Evolutionary conservation across 495 filamentous ascomycete species (phyloP), one percentile per base, ranked within the genome.

Genomic region (Neurospora sp.): DNA sequence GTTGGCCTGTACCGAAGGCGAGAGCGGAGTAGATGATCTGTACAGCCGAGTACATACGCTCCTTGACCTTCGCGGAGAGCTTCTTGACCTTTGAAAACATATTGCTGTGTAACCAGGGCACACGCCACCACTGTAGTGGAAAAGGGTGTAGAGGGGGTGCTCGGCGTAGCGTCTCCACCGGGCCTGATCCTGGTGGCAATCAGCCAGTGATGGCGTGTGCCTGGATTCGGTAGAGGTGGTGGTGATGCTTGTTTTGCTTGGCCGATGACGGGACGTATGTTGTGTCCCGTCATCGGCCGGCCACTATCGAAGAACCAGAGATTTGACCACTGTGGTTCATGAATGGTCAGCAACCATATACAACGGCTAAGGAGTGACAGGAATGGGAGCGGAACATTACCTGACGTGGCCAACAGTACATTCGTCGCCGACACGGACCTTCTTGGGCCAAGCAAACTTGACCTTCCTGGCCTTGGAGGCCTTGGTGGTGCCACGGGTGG

Each of bases 131-230:
- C 42, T 97, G 82, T 98, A 98, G 80, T 98, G 94, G 81, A 97
- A 91, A 14, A 97, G 85, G 5, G 93, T 91, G 79, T 95, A 97
- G 20, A 98, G 83, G 73, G 95, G 92, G 77, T 91, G 89, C 84
- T 98, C 94, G 16, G 93, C 93, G 82, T 94, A 97, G 22, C 91
- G 86, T 73, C 93, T 89, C 94, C 94, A 0, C 40, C 40, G 40
- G 40, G 40, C 40, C 40, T 41, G 40, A 41, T 16, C 39, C 39
- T 41, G 39, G 39, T 41, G 14, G 39, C 39, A 41, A 41, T 41
- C 39, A 41, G 5, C 39, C 40, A 97, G 18, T 46, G 42, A n/a
- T n/a, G 18, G 1, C 18, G 42, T 46, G 42, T 20, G 42, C 42
- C 42, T 46, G 42, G 42, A 46, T 46, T 9, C 18, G 7, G 42